Conservation (phyloP, 495 filamentous ascomycete species). For the Penicillium macrosclerotiorum region DNA sequence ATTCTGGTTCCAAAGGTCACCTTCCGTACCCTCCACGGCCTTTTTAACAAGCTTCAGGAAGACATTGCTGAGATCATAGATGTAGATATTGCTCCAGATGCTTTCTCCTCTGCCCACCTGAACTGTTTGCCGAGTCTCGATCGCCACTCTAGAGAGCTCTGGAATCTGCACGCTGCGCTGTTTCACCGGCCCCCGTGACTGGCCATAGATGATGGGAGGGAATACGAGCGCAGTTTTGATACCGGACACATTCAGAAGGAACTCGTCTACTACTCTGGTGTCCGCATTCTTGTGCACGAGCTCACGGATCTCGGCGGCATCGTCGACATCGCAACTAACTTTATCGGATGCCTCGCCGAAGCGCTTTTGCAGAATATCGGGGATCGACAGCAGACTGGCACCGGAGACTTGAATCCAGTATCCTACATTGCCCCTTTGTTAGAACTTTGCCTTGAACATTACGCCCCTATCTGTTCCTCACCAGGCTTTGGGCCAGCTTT, state of each 20-base stretch:
- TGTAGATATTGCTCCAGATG: conserved; percentile 65
- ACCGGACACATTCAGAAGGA: conserved; percentile 39
- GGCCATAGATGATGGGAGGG: conserved; percentile 70
- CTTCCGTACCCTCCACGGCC: conserved; percentile 56
- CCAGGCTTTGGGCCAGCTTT: conserved; percentile 19
- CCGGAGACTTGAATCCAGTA: conserved; percentile 37
- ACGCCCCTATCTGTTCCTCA: conserved; percentile 5
- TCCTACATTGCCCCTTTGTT: no score
- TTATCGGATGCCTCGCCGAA: conserved; percentile 25
- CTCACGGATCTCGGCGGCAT: conserved; percentile 26
- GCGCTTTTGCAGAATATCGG: conserved; percentile 23
- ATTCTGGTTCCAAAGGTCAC: conserved; percentile 66
- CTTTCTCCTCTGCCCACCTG: conserved; percentile 57
- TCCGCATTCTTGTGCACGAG: conserved; percentile 43
- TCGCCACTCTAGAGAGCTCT: conserved; percentile 46
- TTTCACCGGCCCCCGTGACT: conserved; percentile 63
- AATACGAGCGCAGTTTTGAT: conserved; percentile 64
- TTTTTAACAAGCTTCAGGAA: conserved; percentile 57
- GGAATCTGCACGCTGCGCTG: conserved; percentile 60
- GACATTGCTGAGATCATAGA: conserved; percentile 61
- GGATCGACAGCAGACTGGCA: conserved; percentile 28
- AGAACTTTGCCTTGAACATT: no score
- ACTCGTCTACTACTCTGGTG: conserved; percentile 52
- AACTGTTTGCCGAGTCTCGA: conserved; percentile 55
- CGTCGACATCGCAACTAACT: conserved; percentile 23